Evolutionary conservation across 176 grass and related monocot species (phyloP).

Genomic region (Aegilops umbellulata): DNA sequence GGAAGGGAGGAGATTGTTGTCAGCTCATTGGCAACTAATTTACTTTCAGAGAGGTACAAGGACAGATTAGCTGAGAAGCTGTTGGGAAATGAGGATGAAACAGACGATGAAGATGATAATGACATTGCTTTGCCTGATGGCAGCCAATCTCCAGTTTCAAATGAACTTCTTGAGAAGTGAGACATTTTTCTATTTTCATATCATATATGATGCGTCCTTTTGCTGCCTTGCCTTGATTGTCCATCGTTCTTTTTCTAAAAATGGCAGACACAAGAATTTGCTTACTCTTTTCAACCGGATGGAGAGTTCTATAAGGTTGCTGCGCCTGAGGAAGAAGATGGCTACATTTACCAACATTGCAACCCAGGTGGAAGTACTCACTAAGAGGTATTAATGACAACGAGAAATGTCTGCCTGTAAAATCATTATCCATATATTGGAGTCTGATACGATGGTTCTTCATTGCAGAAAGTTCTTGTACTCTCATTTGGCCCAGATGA

Average conservation of each 20-base stretch:
- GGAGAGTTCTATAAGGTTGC: slow-evolving; percentile 88
- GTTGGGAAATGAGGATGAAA: slow-evolving; percentile 22
- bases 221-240: slow-evolving; percentile 17
- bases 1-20: slow-evolving; percentile 52
- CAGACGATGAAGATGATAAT: slow-evolving; percentile 12
- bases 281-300: slow-evolving; percentile 72
- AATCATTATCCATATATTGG: slow-evolving; percentile 5
- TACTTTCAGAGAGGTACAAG: slow-evolving; percentile 58
- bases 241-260: slow-evolving; percentile 24
- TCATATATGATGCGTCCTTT: background rate
- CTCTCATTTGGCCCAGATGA: slow-evolving; percentile 84
- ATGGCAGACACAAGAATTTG: slow-evolving; percentile 57
- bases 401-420: background rate
- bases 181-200: slow-evolving; percentile 32
- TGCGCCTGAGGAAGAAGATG: slow-evolving; percentile 65
- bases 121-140: slow-evolving; percentile 15
- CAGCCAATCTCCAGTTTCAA: background rate
- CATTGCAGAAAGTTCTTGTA: slow-evolving; percentile 62
- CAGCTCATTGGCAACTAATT: slow-evolving; percentile 62
- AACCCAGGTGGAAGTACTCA: slow-evolving; percentile 76
- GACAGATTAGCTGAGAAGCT: slow-evolving; percentile 43
- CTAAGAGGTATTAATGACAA: slow-evolving; percentile 65
- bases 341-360: slow-evolving; percentile 72
- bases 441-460: slow-evolving; percentile 16
- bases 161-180: slow-evolving; percentile 75